Evolutionary conservation across 2,329 filamentous ascomycete genomes (phyloP), one percentile per base, ranked within the genome.

Genomic region (Fusarium miscanthi): DNA sequence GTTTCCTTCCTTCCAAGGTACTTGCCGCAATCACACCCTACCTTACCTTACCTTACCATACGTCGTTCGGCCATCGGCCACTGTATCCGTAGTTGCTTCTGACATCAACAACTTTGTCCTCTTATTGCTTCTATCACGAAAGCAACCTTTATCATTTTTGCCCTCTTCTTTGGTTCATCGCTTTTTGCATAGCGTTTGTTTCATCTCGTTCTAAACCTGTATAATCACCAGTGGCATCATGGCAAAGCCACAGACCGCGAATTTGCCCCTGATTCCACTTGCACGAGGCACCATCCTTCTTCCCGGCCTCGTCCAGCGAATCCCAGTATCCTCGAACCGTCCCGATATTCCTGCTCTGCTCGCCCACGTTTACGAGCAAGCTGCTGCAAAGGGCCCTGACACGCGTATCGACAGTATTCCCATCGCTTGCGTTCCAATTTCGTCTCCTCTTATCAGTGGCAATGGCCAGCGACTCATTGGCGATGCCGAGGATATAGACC

Each of bases 341-440:
- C 91, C 94, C 74, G 96, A 98, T 82, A 92, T 98, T 74, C 92
- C 94, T 59, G 93, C 95, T 56, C 89, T 98, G 48, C 90, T 99
- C 63, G 93, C 94, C 25, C 91, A 92, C 75, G 89, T 97, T 67
- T 95, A 97, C 82, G 93, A 93, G 77, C 90, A 91, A 75, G 91
- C 91, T 33, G 87, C 92, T 38, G 88, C 89, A 43, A 91, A 91
- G 77, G 89, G 91, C 74, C 88, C 90, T 33, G 88, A 87, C 70
- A 87, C 90, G 74, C 85, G 88, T 70, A 86, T 91, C 78, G 88
- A 91, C 74, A 85, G 86, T 74, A 90, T 97, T 75, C 91, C 93
- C 13, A 91, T 98, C 73, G 94, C 93, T 59, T 98, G 95, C 81
- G 91, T 98, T 60, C 96, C 96, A 25, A 86, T 98, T 67, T 91